Evolutionary conservation across 768 basidiomycete genomes (phyloP).

Genomic region (Hericium rajendrae): DNA sequence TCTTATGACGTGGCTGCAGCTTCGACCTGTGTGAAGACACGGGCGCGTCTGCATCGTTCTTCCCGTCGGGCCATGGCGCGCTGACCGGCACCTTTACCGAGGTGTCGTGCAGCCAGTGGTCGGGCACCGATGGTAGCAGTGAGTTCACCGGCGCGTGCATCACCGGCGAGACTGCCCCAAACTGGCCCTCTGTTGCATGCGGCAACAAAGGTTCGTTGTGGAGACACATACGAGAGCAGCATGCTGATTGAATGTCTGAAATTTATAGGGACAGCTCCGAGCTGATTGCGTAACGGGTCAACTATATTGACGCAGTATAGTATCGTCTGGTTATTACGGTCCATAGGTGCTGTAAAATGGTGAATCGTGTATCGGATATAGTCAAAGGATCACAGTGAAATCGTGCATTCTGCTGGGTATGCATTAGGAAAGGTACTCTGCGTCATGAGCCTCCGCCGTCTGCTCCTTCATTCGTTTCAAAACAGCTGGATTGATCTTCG

Average conservation of each 20-base stretch:
- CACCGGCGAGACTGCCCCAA: slow-evolving; percentile 33
- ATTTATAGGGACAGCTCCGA: too few relatives aligned
- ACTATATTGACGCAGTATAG: too few relatives aligned
- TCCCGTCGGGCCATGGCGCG: slow-evolving; percentile 45
- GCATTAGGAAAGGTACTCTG: too few relatives aligned
- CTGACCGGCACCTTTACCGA: slow-evolving; percentile 43
- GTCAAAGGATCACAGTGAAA: too few relatives aligned
- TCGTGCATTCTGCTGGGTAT: too few relatives aligned
- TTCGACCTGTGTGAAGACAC: slow-evolving; percentile 57
- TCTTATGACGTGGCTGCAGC: slow-evolving; percentile 21
- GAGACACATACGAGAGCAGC: neutral
- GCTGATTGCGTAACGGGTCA: too few relatives aligned
- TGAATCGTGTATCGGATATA: too few relatives aligned
- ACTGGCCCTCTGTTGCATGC: slow-evolving; percentile 45
- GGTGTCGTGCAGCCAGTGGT: slow-evolving; percentile 49
- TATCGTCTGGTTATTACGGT: too few relatives aligned
- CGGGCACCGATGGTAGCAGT: slow-evolving; percentile 38
- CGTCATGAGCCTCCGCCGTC: neutral
- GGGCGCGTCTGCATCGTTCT: slow-evolving; percentile 41
- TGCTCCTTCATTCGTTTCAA: slow-evolving; percentile 7
- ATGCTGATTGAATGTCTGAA: too few relatives aligned
- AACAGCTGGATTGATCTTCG: slow-evolving; percentile 12
- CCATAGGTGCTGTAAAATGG: too few relatives aligned
- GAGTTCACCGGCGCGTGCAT: slow-evolving; percentile 45
- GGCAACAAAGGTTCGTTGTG: slow-evolving; percentile 38